Evolutionary conservation across 2,329 filamentous ascomycete species (phyloP).

Genomic region (Ascochyta clinopodiicola): DNA sequence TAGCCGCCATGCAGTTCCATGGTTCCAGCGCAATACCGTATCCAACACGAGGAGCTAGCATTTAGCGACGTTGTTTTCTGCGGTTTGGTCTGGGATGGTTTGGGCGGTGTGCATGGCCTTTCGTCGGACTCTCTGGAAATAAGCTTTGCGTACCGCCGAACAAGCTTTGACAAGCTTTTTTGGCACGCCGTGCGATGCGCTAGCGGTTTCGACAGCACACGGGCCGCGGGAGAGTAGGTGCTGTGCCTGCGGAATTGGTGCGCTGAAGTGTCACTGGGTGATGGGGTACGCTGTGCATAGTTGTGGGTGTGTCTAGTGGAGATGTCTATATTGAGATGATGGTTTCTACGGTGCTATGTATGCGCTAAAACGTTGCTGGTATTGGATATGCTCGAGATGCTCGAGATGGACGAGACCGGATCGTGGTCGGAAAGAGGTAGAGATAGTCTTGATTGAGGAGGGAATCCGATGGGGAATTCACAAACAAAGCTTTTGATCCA

Average conservation of each 20-base stretch:
- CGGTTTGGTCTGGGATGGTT: too few species aligned
- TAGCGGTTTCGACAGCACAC: neutral
- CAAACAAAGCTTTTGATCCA: constrained; percentile 4
- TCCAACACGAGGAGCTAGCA: neutral
- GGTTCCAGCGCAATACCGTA: neutral
- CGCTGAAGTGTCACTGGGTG: neutral
- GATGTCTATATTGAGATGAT: neutral
- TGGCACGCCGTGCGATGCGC: neutral
- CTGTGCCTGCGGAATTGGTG: neutral
- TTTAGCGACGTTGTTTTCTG: neutral
- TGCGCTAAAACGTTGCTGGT: neutral
- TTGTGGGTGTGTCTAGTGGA: neutral
- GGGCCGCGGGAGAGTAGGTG: too few species aligned
- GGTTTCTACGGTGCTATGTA: neutral
- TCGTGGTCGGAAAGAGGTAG: neutral
- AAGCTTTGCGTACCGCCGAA: neutral
- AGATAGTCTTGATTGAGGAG: neutral
- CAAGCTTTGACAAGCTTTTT: constrained; percentile 11
- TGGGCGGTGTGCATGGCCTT: neutral
- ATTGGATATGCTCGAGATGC: neutral
- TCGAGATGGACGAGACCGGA: neutral
- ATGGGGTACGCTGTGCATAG: neutral
- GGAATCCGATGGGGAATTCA: neutral
- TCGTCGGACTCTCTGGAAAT: neutral
- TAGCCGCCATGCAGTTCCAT: neutral